Conservation (phyloP, 176 grass and related monocot genomes). For the Thinopyrum elongatum region DNA sequence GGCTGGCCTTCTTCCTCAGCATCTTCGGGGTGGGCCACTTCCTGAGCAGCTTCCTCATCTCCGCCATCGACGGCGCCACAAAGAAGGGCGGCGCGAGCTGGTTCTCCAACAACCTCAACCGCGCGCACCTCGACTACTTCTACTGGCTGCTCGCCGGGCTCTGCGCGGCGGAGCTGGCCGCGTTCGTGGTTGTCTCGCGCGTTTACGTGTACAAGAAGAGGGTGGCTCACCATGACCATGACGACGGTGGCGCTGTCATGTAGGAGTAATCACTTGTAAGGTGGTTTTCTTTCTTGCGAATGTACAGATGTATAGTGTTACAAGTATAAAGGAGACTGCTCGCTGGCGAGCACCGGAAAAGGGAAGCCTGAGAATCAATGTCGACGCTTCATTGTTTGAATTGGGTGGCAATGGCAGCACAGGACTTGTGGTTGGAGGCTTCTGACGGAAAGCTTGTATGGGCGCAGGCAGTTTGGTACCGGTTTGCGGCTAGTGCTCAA, state of each 20-base stretch:
- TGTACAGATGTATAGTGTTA: not conserved
- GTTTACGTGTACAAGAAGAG: constrained; percentile 24
- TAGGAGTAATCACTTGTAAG: not conserved
- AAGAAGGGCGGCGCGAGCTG: constrained; percentile 37
- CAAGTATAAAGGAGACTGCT: not conserved
- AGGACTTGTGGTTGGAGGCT: too few relatives aligned
- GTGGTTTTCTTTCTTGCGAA: not conserved
- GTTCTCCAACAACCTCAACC: constrained; percentile 37
- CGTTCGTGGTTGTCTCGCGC: constrained; percentile 12
- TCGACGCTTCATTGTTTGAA: too few relatives aligned
- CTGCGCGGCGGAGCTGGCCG: constrained; percentile 21
- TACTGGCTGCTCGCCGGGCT: constrained; percentile 56
- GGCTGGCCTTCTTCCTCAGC: constrained; percentile 42
- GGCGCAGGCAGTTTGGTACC: too few relatives aligned
- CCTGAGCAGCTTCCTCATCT: constrained; percentile 47
- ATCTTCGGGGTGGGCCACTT: constrained; percentile 42
- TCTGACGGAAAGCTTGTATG: too few relatives aligned
- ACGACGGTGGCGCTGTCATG: not conserved
- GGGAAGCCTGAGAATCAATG: too few relatives aligned
- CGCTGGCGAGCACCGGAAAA: too few relatives aligned
- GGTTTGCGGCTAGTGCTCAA: too few relatives aligned
- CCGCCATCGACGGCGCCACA: constrained; percentile 42
- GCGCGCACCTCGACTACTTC: constrained; percentile 54
- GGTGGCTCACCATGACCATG: not conserved
- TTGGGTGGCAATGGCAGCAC: too few relatives aligned